Percentiles rank a stretch among this genome's conserved stretches.
Conservation (phyloP, 495 filamentous ascomycete genomes). For the Friedmanniomyces endolithicus region DNA sequence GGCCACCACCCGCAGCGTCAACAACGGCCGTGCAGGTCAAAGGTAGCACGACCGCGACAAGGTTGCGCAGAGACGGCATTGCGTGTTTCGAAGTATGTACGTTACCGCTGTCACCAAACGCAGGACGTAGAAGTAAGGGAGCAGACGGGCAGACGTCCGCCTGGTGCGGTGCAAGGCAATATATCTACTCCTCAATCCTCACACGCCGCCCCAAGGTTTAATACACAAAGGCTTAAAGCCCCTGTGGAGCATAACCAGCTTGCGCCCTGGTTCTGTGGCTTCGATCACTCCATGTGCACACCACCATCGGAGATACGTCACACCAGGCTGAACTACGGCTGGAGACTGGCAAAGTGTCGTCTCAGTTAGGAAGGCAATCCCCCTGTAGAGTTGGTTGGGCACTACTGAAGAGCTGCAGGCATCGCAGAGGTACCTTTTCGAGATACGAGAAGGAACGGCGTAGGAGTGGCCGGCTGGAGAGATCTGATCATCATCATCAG, state of each 20-base stretch:
- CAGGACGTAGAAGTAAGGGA: background rate
- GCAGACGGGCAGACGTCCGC: no score
- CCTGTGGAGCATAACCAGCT: background rate
- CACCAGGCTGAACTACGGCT: background rate
- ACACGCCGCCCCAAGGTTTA: no score
- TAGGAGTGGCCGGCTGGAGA: background rate
- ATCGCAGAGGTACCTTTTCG: background rate
- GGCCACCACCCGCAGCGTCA: background rate
- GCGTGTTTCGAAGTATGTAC: background rate
- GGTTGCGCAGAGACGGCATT: background rate
- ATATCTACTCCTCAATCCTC: background rate
- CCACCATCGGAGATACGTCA: background rate
- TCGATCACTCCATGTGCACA: background rate
- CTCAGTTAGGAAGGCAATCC: background rate
- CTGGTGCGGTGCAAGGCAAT: background rate
- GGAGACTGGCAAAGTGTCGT: background rate
- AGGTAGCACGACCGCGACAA: constrained; percentile 6
- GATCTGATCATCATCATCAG: no score
- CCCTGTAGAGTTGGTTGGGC: background rate
- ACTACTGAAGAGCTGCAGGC: background rate
- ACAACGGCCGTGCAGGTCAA: constrained; percentile 1
- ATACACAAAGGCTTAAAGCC: no score
- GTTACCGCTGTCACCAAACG: background rate
- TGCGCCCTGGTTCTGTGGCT: background rate
- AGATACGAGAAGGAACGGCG: background rate